Conservation (phyloP, 257 asterid genomes). For the Nicotiana noctiflora region DNA sequence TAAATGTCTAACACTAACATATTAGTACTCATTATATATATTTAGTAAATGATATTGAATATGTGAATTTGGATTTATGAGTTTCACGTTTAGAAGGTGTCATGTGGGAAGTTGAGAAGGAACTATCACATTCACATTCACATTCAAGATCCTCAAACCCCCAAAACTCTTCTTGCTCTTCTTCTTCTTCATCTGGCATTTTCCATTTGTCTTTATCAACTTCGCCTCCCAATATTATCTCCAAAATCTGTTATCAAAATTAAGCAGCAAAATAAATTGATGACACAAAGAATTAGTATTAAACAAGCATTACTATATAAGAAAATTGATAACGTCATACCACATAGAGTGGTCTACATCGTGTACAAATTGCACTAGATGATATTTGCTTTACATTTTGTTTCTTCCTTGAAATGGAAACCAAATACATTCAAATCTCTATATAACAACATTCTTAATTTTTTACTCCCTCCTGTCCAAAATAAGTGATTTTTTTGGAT, state of each 20-base stretch:
- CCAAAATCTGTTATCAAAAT: conserved; percentile 43
- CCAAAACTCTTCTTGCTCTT: conserved; percentile 66
- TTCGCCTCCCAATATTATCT: conserved; percentile 51
- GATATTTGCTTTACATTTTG: too few species aligned
- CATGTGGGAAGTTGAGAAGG: conserved; percentile 52
- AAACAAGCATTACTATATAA: background rate
- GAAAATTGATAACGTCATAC: background rate
- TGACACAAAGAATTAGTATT: background rate
- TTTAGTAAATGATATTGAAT: background rate
- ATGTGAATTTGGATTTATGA: conserved; percentile 19
- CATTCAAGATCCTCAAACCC: conserved; percentile 91
- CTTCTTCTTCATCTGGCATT: conserved; percentile 63
- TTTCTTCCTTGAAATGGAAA: too few species aligned
- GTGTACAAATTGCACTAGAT: background rate
- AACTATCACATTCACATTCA: conserved; percentile 58
- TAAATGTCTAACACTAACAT: background rate
- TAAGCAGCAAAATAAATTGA: background rate
- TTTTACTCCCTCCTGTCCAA: too few species aligned
- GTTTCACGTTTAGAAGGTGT: conserved; percentile 41
- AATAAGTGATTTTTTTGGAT: too few species aligned
- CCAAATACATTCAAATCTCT: too few species aligned
- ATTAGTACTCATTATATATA: background rate
- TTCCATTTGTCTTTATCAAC: conserved; percentile 63
- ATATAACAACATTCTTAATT: too few species aligned
- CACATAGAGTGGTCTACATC: background rate